Evolutionary conservation across 73 alveolate genomes (phyloP), one percentile per base, ranked within the genome.

Genomic region (Loxodes magnus): DNA sequence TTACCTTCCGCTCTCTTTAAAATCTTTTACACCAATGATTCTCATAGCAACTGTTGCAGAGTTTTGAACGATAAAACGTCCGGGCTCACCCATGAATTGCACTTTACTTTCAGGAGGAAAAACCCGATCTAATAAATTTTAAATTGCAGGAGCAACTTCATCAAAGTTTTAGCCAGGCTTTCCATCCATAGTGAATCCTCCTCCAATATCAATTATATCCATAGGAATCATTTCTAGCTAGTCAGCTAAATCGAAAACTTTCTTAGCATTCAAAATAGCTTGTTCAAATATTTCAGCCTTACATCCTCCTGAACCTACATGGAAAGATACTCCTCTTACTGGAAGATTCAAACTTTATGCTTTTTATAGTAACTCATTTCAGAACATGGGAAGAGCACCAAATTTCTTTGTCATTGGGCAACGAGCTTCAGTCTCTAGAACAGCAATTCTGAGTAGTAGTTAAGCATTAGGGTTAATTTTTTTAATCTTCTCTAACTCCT

Each of bases 51-150:
- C 23, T 10, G 59, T n/a, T 25, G n/a, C 22, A 7, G 39, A 37
- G 19, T 41, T 46, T 10, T 9, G 36, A 9, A n/a, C 50, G 26
- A 10, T 25, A 24, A 25, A 46, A 14, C 59, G 22, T 46, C 59
- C 59, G 27, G 59, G 59, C 17, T 46, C 59, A 2, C 43, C 59
- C n/a, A 46, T 24, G 5, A 46, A n/a, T 24, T 25, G 7, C 22
- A 46, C 35, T 10, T 46, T 20, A n/a, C 26, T 20, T 16, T n/a
- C n/a, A n/a, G n/a, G n/a, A n/a, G 59, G 59, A 23, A 46, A 46
- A 5, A 46, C 14, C 17, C 27, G 22, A 24, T 46, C 59, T n/a
- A 46, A 24, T 7, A 41, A 14, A 25, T 9, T 20, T 9, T 19
- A 25, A 22, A 46, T 46, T 10, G 34, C 10, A n/a, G 43, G 22